Base-by-base conservation (phyloP, 2,329 filamentous ascomycete genomes). In the Colletotrichum zoysiae region DNA sequence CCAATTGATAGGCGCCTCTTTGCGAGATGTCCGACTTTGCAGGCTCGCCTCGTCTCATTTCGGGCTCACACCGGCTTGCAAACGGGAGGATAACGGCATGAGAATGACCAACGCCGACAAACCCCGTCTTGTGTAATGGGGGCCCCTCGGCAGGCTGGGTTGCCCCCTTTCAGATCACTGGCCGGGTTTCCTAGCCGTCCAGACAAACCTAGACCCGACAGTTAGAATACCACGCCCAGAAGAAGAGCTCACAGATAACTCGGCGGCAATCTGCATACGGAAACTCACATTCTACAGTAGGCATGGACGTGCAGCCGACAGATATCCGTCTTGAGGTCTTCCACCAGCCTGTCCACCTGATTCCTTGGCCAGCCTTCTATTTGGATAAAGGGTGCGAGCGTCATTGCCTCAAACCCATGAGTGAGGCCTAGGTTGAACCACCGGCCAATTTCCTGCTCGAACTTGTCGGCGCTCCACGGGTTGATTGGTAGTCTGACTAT, bases 391-490 rank as follows among this genome's bases (percentile, higher is more conserved):
- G 95, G 92, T 46, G 88, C 92, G 77, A 96, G 81, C 74, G 91
- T 92, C 76, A 97, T 84, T 16, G 91, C 90, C 76, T 94, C 89
- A 61, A 97, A 82, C 35, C 92, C 92, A 77, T 93, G 89, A 14
- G 88, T 90, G 75, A 97, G 85, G 50, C 90, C 91, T 33, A 95
- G 84, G 78, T 95, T 95, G 82, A 97, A 97, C 93, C 93, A 97
- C 70, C 90, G 87, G 40, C 93, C 94, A 65, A 95, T 87, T 56
- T 92, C 88, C 73, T 90, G 91, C 75, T 90, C 86, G 74, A 90
- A 86, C 35, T 86, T 84, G 76, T 93, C 89, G 35, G 84, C 80
- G 70, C 89, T 88, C 92, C 93, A 95, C 33, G 91, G 89, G 77
- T 92, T 95, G 78, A 94, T 86, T 40, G 94, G 93, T 46, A 95